Evolutionary conservation across 257 asterid species (phyloP).

Genomic region (Salvia miltiorrhiza): DNA sequence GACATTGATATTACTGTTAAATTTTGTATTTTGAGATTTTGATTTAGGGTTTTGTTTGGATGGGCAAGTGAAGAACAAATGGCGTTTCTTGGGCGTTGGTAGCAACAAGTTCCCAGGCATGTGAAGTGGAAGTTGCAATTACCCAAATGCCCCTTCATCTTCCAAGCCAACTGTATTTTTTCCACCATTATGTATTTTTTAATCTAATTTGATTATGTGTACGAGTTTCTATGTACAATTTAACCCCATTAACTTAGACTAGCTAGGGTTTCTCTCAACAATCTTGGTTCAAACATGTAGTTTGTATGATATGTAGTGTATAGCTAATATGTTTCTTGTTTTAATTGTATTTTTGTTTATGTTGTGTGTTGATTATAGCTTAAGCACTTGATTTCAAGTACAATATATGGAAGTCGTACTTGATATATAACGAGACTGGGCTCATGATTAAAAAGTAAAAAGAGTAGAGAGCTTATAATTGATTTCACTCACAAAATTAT

Average conservation of each 20-base stretch:
- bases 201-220: too few species aligned
- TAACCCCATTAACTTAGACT: not conserved
- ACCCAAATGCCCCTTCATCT: slow-evolving; percentile 39
- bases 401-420: too few species aligned
- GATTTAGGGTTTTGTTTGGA: slow-evolving; percentile 43
- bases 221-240: not conserved
- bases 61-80: not conserved
- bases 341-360: too few species aligned
- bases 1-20: not conserved
- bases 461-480: too few species aligned
- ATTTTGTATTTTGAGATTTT: not conserved
- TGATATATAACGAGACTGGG: too few species aligned
- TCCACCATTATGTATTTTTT: not conserved
- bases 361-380: too few species aligned
- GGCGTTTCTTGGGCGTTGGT: slow-evolving; percentile 36
- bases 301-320: too few species aligned
- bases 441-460: too few species aligned
- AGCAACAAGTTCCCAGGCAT: slow-evolving; percentile 67
- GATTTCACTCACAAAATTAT: not conserved
- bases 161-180: slow-evolving; percentile 7
- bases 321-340: too few species aligned
- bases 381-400: not conserved
- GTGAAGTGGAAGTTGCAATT: slow-evolving; percentile 25
- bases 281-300: too few species aligned
- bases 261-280: too few species aligned